Base-by-base conservation (phyloP, 495 filamentous ascomycete species). In the Hypoxylon fragiforme region DNA sequence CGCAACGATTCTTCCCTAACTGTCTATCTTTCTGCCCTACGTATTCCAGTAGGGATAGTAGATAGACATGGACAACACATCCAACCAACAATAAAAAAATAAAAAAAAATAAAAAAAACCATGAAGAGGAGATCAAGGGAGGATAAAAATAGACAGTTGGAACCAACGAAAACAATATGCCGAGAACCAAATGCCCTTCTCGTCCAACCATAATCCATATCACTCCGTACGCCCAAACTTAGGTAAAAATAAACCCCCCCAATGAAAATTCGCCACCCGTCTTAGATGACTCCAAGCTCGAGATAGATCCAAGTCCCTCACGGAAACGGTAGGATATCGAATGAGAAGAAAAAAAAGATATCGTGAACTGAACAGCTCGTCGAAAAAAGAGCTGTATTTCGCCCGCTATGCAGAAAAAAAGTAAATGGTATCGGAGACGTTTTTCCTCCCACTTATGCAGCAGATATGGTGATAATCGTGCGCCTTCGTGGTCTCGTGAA, bases 321-420 rank as follows among this genome's bases (percentile, higher is more conserved):
- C 35, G 36, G 36, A 51, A 51, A 49, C 7, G 30, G 21, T 20
- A 52, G 9, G 36, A 44, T 44, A 31, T 13, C 34, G 41, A 36
- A 28, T 20, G 41, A 43, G 43, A 44, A 36, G 24, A 15, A 13
- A 13, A 28, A 14, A 7, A 54, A 44, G 43, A 18, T 32, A 7
- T 41, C n/a, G 26, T 3, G 30, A 18, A 22, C 26, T 35, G 38
- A 41, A 30, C 13, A 3, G 37, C 15, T 39, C 12, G 28, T 50
- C 37, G 22, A 52, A 43, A 54, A 44, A 34, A 30, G 32, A 42
- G 45, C 54, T 49, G 34, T 54, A 54, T 63, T 54, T 58, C 60
- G 54, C 60, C 60, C 60, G 60, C 60, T 63, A 63, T 63, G 60
- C 60, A 63, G 60, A 59, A 63, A 58, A 58, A 46, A n/a, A n/a